Evolutionary conservation across 2,329 filamentous ascomycete genomes (phyloP).

Genomic region (Colletotrichum sp.): DNA sequence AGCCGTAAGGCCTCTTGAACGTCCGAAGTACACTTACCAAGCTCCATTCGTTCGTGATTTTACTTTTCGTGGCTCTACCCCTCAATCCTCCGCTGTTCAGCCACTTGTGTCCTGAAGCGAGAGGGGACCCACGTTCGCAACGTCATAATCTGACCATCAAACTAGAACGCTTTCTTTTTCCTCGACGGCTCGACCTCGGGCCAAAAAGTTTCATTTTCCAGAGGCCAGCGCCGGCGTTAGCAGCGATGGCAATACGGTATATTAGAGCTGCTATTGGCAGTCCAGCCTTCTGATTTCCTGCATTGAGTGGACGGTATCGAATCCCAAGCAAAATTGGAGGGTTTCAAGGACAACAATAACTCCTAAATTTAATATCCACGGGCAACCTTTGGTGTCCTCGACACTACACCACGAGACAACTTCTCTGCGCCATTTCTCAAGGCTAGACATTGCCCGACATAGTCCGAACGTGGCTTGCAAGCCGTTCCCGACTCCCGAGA

Average conservation of each 20-base stretch:
- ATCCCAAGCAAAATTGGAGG: not conserved
- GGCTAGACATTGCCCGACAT: not conserved
- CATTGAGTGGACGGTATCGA: not conserved
- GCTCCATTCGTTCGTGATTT: not conserved
- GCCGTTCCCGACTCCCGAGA: conserved; percentile 12
- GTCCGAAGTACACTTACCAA: not conserved
- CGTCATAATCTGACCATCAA: conserved; percentile 6
- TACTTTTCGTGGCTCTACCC: not conserved
- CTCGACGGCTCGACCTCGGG: not conserved
- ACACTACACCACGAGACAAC: not conserved
- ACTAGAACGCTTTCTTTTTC: conserved; percentile 9
- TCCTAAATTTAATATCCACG: not conserved
- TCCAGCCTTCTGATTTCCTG: not conserved
- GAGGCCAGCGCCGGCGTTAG: not conserved
- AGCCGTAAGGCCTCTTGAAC: not conserved
- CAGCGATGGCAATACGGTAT: not conserved
- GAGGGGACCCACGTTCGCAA: not conserved
- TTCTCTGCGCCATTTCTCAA: not conserved
- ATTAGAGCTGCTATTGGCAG: not conserved
- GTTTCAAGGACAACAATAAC: not conserved
- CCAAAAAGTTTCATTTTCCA: not conserved
- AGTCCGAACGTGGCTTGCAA: not conserved
- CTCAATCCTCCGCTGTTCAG: not conserved
- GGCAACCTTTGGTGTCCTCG: not conserved
- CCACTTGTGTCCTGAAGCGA: not conserved